Evolutionary conservation across 345 rosid genomes (phyloP).

Genomic region (Salix koriyanagi): DNA sequence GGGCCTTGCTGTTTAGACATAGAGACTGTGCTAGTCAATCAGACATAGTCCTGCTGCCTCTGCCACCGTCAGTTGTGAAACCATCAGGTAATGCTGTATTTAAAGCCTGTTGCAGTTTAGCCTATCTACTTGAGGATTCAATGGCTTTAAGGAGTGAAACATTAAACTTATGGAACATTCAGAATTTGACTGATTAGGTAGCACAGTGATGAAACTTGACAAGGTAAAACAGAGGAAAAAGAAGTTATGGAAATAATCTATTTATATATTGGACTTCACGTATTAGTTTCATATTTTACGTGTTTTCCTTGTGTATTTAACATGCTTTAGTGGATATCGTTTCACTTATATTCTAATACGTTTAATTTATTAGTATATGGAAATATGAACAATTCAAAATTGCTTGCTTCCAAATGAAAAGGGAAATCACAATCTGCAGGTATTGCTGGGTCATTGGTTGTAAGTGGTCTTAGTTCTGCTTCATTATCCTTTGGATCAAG

Average conservation of each 20-base stretch:
- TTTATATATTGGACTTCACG: not conserved
- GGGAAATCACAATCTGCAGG: slow-evolving; percentile 37
- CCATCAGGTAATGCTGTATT: slow-evolving; percentile 55
- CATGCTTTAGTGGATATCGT: slow-evolving; percentile 2
- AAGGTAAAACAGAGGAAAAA: not conserved
- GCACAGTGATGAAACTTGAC: slow-evolving; percentile 2
- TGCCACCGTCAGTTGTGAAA: slow-evolving; percentile 51
- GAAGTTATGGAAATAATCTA: not conserved
- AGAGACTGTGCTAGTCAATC: slow-evolving; percentile 35
- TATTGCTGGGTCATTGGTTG: slow-evolving; percentile 48
- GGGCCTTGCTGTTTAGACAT: slow-evolving; percentile 56
- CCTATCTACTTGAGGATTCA: not conserved
- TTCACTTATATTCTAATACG: not conserved
- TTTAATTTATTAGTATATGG: not conserved
- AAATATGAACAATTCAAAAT: not conserved
- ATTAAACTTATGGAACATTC: not conserved
- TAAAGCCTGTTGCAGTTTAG: not conserved
- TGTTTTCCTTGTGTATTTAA: not conserved
- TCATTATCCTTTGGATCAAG: slow-evolving; percentile 87
- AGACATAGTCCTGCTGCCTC: slow-evolving; percentile 38
- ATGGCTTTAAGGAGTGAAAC: not conserved
- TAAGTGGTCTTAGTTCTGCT: slow-evolving; percentile 66
- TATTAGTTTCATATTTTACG: not conserved
- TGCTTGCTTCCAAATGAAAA: not conserved
- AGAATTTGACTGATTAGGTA: not conserved